Conservation (phyloP, 352 stramenopile genomes). For the Phytophthora sp. region DNA sequence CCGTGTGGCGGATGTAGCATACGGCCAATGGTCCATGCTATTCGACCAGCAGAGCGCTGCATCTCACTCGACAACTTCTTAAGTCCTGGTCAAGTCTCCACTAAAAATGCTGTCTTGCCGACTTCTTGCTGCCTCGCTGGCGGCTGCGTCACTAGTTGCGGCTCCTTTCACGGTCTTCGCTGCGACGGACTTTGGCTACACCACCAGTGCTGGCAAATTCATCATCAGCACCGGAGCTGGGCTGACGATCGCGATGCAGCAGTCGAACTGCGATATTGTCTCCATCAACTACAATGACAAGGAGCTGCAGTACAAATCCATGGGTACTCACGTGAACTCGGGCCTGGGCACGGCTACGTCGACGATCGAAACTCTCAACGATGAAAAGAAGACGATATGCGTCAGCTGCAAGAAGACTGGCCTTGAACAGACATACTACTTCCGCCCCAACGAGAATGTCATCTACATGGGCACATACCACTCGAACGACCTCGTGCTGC, state of each 20-base stretch:
- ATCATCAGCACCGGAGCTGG: conserved; percentile 40
- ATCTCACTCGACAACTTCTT: too few relatives aligned
- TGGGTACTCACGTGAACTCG: conserved; percentile 49
- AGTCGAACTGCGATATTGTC: conserved; percentile 46
- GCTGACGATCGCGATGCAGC: conserved; percentile 39
- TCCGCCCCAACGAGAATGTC: conserved; percentile 53
- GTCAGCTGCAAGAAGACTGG: conserved; percentile 45
- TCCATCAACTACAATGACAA: conserved; percentile 46
- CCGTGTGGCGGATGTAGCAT: conserved; percentile 7
- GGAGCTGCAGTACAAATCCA: conserved; percentile 53
- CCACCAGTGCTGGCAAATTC: conserved; percentile 37
- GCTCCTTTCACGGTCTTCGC: conserved; percentile 7
- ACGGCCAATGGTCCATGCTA: background rate
- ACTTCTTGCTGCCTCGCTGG: conserved; percentile 9
- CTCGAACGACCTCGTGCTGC: conserved; percentile 30
- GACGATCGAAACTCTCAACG: conserved; percentile 36
- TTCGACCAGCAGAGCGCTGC: too few relatives aligned
- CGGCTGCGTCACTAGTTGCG: conserved; percentile 8
- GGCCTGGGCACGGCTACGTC: conserved; percentile 39
- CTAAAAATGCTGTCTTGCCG: conserved; percentile 22
- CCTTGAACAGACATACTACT: conserved; percentile 36
- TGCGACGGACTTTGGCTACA: conserved; percentile 40
- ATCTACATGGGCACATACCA: conserved; percentile 69
- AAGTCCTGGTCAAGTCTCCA: background rate
- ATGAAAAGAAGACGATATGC: conserved; percentile 49